These are phyloP conservation scores for Penicillium digitatum DNA, from an alignment of 2,329 filamentous ascomycete genomes.

Conservation along the genomic window DNA sequence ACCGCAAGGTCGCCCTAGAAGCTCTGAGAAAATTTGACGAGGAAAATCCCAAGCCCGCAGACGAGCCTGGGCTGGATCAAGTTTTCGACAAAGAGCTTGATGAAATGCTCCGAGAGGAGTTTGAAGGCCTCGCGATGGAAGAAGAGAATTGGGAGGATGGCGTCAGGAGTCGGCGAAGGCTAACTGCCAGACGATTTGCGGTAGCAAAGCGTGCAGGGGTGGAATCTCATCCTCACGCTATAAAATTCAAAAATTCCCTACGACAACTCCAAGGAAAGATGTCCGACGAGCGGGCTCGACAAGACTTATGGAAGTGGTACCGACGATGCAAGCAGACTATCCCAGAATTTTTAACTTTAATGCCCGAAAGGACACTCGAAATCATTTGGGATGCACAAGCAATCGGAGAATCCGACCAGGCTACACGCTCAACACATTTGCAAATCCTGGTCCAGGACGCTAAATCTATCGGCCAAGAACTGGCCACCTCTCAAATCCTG, in stretches of 20 bases:
- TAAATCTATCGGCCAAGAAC: constrained; percentile 52
- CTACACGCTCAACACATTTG: constrained; percentile 56
- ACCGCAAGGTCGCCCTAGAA: constrained; percentile 41
- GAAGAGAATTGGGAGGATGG: constrained; percentile 37
- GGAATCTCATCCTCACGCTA: constrained; percentile 38
- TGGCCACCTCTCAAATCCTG: constrained; percentile 59
- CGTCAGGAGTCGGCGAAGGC: constrained; percentile 16
- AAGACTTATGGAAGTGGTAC: constrained; percentile 50
- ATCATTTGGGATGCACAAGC: constrained; percentile 60
- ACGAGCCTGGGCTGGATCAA: constrained; percentile 31
- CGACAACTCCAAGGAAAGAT: constrained; percentile 28
- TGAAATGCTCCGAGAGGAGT: constrained; percentile 38
- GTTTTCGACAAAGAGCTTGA: constrained; percentile 44
- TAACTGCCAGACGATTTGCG: constrained; percentile 23
- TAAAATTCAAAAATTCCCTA: constrained; percentile 41
- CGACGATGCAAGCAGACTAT: constrained; percentile 48
- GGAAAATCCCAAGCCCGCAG: constrained; percentile 30
- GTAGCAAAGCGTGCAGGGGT: constrained; percentile 35
- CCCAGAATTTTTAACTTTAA: constrained; percentile 48
- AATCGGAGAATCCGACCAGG: constrained; percentile 44
- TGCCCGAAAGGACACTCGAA: constrained; percentile 62
- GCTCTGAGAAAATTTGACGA: constrained; percentile 43
- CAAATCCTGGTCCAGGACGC: constrained; percentile 64
- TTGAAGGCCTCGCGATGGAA: constrained; percentile 36
- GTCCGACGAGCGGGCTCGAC: constrained; percentile 28